Evolutionary conservation across 2,329 filamentous ascomycete species (phyloP), one percentile per base, ranked within the genome.

Genomic region (Penicillium sp.): DNA sequence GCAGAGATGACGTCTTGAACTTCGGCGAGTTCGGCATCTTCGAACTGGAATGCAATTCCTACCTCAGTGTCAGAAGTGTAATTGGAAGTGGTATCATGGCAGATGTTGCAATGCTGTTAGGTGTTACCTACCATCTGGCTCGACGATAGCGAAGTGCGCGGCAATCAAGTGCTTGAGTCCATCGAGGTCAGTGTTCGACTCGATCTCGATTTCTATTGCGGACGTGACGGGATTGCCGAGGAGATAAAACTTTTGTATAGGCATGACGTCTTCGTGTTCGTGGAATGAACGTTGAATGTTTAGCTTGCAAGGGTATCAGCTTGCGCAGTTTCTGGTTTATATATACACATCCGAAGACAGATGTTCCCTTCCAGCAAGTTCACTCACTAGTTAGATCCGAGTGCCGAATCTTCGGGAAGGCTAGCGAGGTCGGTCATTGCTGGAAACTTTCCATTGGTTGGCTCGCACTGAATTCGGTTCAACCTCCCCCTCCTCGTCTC

Each of bases 21-120:
- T 37, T 37, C 33, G 33, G 33, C 15, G 33, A 37, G 13, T 15
- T 37, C 33, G 15, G 33, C 33, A 37, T 37, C 33, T 6, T 37
- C 33, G 15, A 37, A 37, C 33, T 66, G 66, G 47, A 69, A 69
- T n/a, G 48, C 59, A 19, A 69, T 66, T 1, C 65, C 67, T 69
- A 52, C 6, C 12, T 25, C 33, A 15, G 7, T 25, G 37, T 37
- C 13, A 52, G 50, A 37, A 37, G 1, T 37, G 33, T 37, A 17
- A 7, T 7, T 37, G 33, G 13, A 37, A 37, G 33, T 37, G 33
- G 15, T 37, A 15, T 6, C 5, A 17, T 17, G 13, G 33, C 6
- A 37, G 23, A 23, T 23, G 23, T 23, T 23, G 23, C 23, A 37
- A 37, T 37, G 15, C 33, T 37, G 15, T 6, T 6, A 6, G 15